Conservation (phyloP, 306 rosid genomes). For the Senna tora region DNA sequence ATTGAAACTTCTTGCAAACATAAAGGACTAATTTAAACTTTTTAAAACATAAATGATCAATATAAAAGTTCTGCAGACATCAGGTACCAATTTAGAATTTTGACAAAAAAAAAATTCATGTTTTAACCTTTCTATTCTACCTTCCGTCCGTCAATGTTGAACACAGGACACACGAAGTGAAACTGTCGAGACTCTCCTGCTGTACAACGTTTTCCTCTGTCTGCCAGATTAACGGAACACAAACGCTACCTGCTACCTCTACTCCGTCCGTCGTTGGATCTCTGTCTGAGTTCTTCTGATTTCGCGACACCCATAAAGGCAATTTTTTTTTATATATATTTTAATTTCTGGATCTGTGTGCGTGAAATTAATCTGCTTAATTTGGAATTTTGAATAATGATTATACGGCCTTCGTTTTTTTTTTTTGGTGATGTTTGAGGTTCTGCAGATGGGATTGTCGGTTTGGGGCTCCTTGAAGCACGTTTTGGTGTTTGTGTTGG, state of each 20-base stretch:
- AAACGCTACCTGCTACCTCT: neutral
- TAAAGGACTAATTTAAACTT: no score
- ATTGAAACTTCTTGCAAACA: no score
- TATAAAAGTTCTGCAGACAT: no score
- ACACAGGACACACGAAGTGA: neutral
- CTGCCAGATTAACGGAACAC: neutral
- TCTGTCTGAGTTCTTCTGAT: neutral
- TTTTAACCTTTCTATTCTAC: no score
- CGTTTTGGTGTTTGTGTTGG: constrained; percentile 43
- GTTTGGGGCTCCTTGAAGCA: constrained; percentile 36
- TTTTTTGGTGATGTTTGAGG: neutral
- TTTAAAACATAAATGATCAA: no score
- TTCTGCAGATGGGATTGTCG: constrained; percentile 44
- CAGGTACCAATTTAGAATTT: no score
- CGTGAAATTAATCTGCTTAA: neutral
- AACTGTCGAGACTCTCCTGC: neutral
- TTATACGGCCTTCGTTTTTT: neutral
- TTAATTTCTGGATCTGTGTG: neutral
- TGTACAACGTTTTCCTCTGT: neutral
- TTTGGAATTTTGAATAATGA: neutral
- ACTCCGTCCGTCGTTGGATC: neutral
- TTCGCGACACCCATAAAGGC: neutral
- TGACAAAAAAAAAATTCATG: no score
- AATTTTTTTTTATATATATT: neutral
- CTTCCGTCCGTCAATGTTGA: no score